These are phyloP conservation scores for Nicotiana knightiana DNA, from an alignment of 257 asterid genomes.

Conservation along the genomic window DNA sequence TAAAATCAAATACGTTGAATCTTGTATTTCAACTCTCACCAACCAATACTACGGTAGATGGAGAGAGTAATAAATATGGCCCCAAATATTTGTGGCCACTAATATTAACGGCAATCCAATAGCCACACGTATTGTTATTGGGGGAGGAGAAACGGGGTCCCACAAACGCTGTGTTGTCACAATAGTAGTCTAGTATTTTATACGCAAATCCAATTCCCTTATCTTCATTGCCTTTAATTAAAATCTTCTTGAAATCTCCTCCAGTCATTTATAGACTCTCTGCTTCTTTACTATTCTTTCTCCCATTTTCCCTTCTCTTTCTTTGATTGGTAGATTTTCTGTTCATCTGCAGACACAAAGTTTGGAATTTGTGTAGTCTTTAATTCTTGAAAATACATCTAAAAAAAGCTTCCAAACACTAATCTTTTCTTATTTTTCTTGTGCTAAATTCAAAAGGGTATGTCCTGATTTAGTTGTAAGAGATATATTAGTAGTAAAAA, in stretches of 20 bases:
- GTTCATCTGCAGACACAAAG: neutral
- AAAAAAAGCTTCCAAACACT: neutral
- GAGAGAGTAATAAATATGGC: neutral
- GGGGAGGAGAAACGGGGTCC: neutral
- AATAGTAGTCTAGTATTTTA: constrained; percentile 33
- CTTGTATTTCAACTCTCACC: too few relatives aligned
- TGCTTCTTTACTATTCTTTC: neutral
- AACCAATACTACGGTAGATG: too few relatives aligned
- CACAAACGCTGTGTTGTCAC: constrained; percentile 26
- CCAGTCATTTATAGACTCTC: neutral
- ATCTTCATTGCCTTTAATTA: neutral
- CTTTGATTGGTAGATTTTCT: neutral
- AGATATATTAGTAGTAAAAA: neutral
- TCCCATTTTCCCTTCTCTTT: neutral
- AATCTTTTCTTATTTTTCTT: neutral
- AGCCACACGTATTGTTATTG: constrained; percentile 31
- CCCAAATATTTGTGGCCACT: constrained; percentile 30
- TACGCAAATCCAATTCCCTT: constrained; percentile 20
- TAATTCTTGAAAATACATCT: neutral
- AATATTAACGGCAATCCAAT: constrained; percentile 8
- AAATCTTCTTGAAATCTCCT: neutral
- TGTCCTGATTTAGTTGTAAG: neutral
- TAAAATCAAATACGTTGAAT: neutral
- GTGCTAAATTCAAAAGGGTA: neutral
- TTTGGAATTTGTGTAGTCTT: neutral